These are phyloP conservation scores for Knufia petricola DNA, from an alignment of 2,329 filamentous ascomycete genomes.

Conservation along the genomic window DNA sequence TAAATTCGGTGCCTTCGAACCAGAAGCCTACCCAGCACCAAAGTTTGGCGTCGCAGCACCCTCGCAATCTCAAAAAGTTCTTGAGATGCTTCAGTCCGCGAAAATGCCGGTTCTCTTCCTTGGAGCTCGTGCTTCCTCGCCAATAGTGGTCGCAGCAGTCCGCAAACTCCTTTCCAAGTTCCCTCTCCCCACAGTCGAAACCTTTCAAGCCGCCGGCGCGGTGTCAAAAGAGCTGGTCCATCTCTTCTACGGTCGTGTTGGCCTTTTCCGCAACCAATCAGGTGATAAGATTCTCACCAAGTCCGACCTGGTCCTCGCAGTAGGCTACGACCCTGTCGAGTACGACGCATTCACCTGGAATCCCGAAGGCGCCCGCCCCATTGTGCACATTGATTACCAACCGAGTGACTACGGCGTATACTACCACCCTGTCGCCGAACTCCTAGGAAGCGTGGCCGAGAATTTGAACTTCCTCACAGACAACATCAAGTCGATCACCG, in stretches of 20 bases:
- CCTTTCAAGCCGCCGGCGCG: slow-evolving; percentile 42
- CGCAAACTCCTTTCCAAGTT: slow-evolving; percentile 34
- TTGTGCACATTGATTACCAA: slow-evolving; percentile 39
- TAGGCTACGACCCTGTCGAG: slow-evolving; percentile 41
- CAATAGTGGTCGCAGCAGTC: slow-evolving; percentile 33
- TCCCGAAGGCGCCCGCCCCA: slow-evolving; percentile 28
- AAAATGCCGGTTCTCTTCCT: slow-evolving; percentile 38
- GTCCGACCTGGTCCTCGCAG: slow-evolving; percentile 37
- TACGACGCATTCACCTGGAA: slow-evolving; percentile 42
- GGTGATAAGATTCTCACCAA: slow-evolving; percentile 37
- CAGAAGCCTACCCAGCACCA: slow-evolving; percentile 33
- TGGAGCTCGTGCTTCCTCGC: slow-evolving; percentile 35
- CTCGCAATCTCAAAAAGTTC: slow-evolving; percentile 28
- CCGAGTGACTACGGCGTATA: slow-evolving; percentile 31
- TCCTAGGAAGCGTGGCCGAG: slow-evolving; percentile 35
- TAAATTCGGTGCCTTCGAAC: slow-evolving; percentile 32
- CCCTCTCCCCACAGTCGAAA: slow-evolving; percentile 41
- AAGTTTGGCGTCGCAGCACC: slow-evolving; percentile 32
- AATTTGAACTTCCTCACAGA: slow-evolving; percentile 32
- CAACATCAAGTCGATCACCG: slow-evolving; percentile 27
- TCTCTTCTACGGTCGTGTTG: slow-evolving; percentile 40
- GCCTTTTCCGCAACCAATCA: slow-evolving; percentile 41
- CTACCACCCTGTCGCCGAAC: slow-evolving; percentile 35
- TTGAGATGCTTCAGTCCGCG: slow-evolving; percentile 27
- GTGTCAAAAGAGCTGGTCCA: slow-evolving; percentile 35